These are phyloP conservation scores for Phytopythium delawarense DNA, from an alignment of 352 stramenopile species.

Conservation along the genomic window DNA sequence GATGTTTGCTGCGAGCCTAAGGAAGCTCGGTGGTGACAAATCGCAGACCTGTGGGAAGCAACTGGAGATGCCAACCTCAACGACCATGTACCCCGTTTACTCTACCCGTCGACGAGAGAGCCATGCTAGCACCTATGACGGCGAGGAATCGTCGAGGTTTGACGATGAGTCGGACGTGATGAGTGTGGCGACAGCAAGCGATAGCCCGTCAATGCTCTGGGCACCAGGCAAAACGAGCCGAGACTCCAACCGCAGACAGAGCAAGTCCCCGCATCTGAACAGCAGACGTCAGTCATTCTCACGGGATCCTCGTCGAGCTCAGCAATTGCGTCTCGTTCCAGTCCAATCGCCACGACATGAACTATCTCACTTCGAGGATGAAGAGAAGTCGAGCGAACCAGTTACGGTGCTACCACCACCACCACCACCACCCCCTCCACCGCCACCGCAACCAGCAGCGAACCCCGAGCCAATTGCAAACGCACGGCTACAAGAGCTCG, in stretches of 20 bases:
- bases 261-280: not conserved
- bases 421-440: not conserved
- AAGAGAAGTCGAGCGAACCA: not conserved
- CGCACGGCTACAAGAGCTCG: slow-evolving; percentile 40
- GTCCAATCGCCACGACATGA: not conserved
- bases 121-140: not conserved
- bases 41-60: not conserved
- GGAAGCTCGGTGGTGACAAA: not conserved
- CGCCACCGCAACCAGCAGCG: not conserved
- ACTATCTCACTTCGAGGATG: not conserved
- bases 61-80: not conserved
- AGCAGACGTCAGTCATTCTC: not conserved
- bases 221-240: not conserved
- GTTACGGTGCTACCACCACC: not conserved
- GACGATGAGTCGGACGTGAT: slow-evolving; percentile 1
- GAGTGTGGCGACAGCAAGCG: slow-evolving; percentile 3
- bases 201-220: not conserved
- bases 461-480: not conserved
- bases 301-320: not conserved
- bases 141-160: not conserved
- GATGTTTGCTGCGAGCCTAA: not conserved
- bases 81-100: not conserved
- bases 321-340: not conserved
- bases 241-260: not conserved
- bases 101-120: not conserved